Evolutionary conservation across 441 rosid species (phyloP).

Genomic region (Populus trichocarpa): DNA sequence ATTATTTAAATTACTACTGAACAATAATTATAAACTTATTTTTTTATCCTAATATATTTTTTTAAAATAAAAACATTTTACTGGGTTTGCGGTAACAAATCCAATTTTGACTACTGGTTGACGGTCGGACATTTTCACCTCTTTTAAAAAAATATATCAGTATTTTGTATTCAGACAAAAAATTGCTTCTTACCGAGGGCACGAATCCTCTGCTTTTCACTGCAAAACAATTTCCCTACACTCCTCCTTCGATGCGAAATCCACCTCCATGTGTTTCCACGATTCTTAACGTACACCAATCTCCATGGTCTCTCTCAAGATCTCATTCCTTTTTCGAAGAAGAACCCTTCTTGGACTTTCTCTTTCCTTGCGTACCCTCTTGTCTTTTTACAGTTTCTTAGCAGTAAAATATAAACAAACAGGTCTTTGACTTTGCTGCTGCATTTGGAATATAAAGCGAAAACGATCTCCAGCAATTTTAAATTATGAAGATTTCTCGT

Average conservation of each 20-base stretch:
- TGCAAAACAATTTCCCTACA: conserved; percentile 14
- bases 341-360: not conserved
- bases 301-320: conserved; percentile 33
- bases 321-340: conserved; percentile 31
- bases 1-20: too few species aligned
- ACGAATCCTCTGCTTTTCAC: conserved; percentile 29
- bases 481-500: conserved; percentile 45
- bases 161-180: too few species aligned
- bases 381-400: conserved; percentile 11
- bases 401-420: not conserved
- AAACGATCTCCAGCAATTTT: conserved; percentile 14
- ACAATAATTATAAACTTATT: too few species aligned
- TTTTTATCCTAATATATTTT: too few species aligned
- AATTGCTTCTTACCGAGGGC: not conserved
- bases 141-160: too few species aligned
- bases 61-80: too few species aligned
- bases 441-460: conserved; percentile 19
- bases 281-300: conserved; percentile 57
- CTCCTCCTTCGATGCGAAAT: conserved; percentile 30
- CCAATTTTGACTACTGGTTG: too few species aligned
- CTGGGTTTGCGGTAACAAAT: too few species aligned
- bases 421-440: conserved; percentile 13
- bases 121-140: too few species aligned
- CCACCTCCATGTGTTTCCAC: conserved; percentile 26
- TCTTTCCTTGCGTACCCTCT: conserved; percentile 18